Conservation (phyloP, 73 alveolate species). For the Paramecium sonneborni region DNA sequence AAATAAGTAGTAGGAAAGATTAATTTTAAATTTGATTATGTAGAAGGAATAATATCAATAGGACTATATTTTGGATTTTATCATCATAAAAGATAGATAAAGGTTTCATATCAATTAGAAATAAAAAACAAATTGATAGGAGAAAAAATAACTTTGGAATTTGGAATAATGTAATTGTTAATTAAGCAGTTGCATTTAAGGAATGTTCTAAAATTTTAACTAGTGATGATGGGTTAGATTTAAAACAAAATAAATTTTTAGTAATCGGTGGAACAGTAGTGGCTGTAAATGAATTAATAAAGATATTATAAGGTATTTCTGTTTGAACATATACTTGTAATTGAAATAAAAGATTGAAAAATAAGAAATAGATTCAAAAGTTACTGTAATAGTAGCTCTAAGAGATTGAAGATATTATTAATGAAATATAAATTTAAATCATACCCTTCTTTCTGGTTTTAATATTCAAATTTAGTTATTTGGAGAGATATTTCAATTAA, state of each 20-base stretch:
- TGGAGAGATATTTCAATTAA: too few species aligned
- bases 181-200: slow-evolving; percentile 50
- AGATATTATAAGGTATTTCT: slow-evolving; percentile 19
- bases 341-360: background rate
- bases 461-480: background rate
- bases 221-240: slow-evolving; percentile 54
- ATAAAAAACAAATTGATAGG: slow-evolving; percentile 62
- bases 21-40: slow-evolving; percentile 34
- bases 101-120: slow-evolving; percentile 64
- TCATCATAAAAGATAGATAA: slow-evolving; percentile 15
- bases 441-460: background rate
- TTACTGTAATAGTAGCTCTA: background rate
- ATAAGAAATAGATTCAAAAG: background rate
- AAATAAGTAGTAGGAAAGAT: background rate
- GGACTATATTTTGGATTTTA: slow-evolving; percentile 61
- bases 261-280: slow-evolving; percentile 63
- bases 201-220: slow-evolving; percentile 50
- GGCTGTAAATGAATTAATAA: slow-evolving; percentile 48
- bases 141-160: background rate
- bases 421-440: too few species aligned
- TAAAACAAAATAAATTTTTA: background rate
- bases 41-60: slow-evolving; percentile 63
- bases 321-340: background rate
- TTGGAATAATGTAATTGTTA: slow-evolving; percentile 29
- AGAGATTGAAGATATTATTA: background rate